Evolutionary conservation across 2,329 filamentous ascomycete species (phyloP).

Genomic region (Fusarium sp.): DNA sequence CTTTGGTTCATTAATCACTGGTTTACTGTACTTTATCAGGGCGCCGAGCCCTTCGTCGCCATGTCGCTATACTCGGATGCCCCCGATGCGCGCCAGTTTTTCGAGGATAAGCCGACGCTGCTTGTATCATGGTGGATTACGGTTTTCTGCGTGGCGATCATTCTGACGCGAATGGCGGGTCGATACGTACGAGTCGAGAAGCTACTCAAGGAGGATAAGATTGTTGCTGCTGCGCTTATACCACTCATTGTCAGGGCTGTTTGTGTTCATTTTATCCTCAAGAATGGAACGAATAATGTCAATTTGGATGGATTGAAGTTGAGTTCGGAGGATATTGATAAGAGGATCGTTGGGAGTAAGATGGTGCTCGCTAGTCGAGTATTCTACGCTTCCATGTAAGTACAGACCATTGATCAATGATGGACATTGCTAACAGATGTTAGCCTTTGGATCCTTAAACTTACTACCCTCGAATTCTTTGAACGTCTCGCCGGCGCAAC

Average conservation of each 20-base stretch:
- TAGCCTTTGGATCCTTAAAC: slow-evolving; percentile 90
- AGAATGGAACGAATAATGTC: slow-evolving; percentile 92
- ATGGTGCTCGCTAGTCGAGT: slow-evolving; percentile 84
- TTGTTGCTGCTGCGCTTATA: slow-evolving; percentile 80
- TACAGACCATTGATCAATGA: slow-evolving; percentile 28
- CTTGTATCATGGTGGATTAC: slow-evolving; percentile 96
- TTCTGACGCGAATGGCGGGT: slow-evolving; percentile 79
- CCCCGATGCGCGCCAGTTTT: slow-evolving; percentile 57
- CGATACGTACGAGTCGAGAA: slow-evolving; percentile 85
- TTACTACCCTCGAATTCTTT: slow-evolving; percentile 89
- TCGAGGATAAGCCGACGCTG: slow-evolving; percentile 81
- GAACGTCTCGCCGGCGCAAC: slow-evolving; percentile 83
- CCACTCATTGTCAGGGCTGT: slow-evolving; percentile 84
- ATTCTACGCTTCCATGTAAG: slow-evolving; percentile 87
- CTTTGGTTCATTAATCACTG: not conserved
- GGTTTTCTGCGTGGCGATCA: slow-evolving; percentile 81
- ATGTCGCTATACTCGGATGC: slow-evolving; percentile 69
- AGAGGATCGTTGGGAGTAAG: slow-evolving; percentile 77
- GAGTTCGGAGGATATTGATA: slow-evolving; percentile 57
- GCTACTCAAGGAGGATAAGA: slow-evolving; percentile 87
- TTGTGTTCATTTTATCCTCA: slow-evolving; percentile 82
- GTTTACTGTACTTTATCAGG: not conserved
- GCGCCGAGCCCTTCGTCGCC: slow-evolving; percentile 38
- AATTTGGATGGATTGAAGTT: slow-evolving; percentile 55
- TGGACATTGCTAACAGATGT: slow-evolving; percentile 18